Conservation (phyloP, 2,329 filamentous ascomycete genomes). For the Aspergillus latus region DNA sequence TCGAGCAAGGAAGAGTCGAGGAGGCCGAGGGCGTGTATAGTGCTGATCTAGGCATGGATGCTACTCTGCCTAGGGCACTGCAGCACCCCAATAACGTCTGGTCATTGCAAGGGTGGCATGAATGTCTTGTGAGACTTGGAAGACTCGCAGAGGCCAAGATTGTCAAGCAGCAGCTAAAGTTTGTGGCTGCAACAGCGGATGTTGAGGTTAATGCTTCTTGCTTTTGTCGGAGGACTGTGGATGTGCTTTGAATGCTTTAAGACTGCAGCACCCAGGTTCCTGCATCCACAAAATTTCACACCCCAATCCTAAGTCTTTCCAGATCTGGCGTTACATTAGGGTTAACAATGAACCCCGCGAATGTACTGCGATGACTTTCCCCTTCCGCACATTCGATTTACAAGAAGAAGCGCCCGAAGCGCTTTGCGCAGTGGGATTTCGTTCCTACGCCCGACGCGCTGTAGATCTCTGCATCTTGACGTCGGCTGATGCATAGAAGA, state of each 20-base stretch:
- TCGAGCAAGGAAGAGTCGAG: slow-evolving; percentile 63
- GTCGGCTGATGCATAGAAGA: background rate
- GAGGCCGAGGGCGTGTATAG: slow-evolving; percentile 59
- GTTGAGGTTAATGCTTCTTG: slow-evolving; percentile 60
- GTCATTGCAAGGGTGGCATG: slow-evolving; percentile 71
- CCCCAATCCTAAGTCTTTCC: too few species aligned
- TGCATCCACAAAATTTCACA: too few species aligned
- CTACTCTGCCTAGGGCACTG: slow-evolving; percentile 62
- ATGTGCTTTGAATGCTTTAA: background rate
- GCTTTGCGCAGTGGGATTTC: background rate
- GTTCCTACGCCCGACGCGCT: background rate
- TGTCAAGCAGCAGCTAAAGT: slow-evolving; percentile 52
- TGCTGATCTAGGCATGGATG: slow-evolving; percentile 61
- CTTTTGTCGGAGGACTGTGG: slow-evolving; percentile 46
- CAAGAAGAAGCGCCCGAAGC: background rate
- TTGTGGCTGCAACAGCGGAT: slow-evolving; percentile 59
- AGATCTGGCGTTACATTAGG: too few species aligned
- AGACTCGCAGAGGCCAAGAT: slow-evolving; percentile 48
- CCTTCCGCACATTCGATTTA: too few species aligned
- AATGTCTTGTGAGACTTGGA: slow-evolving; percentile 62
- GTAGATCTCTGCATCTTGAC: too few species aligned
- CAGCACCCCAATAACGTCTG: slow-evolving; percentile 73
- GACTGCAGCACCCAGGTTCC: background rate
- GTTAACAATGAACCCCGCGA: too few species aligned
- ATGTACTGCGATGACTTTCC: too few species aligned